Evolutionary conservation across 805 yeast genomes (phyloP), one percentile per base, ranked within the genome.

Genomic region (Candida ipomoeae): DNA sequence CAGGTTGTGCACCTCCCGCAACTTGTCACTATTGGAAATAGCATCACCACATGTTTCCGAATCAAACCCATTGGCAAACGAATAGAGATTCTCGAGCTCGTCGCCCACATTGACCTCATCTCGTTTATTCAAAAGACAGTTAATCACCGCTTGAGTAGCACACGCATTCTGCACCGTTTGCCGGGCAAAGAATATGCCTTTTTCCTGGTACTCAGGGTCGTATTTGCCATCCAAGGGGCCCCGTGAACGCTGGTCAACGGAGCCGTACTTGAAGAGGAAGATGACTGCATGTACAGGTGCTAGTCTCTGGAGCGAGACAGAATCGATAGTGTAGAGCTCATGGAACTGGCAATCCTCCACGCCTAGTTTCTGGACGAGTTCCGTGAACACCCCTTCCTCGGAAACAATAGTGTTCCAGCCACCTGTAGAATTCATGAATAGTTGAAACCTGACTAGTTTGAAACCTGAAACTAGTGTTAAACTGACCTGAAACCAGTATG

Each of bases 71-170:
- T 65, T 61, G 0, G 77, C 78, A 61, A 84, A 84, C 46, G 66
- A 65, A 51, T 72, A 73, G 62, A 83, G 78, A 49, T 75, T 72
- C 2, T 53, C 29, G 50, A 84, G 66, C 34, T 77, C 80, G 0
- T 63, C 63, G 1, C 89, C 88, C 3, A 83, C 48, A 1, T 72
- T 71, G 11, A 82, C 49, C 5, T 57, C 64, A 3, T 56, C 62
- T 6, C 60, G 52, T 47, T 71, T 68, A 58, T 80, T 81, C 51
- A 84, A 57, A 48, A 84, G 64, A 7, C 82, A 67, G 49, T 82
- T 80, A 50, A 84, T 67, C 20, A 84, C 83, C 0, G 88, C 89
- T 58, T 81, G 86, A 1, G 89, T 84, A n/a, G 85, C 89, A 64
- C 89, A 84, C 3, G 89, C 87, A 58, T 84, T 83, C 57, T 80